These are phyloP conservation scores for Alternaria ethzedia DNA, from an alignment of 2,329 filamentous ascomycete species.

Conservation along the genomic window DNA sequence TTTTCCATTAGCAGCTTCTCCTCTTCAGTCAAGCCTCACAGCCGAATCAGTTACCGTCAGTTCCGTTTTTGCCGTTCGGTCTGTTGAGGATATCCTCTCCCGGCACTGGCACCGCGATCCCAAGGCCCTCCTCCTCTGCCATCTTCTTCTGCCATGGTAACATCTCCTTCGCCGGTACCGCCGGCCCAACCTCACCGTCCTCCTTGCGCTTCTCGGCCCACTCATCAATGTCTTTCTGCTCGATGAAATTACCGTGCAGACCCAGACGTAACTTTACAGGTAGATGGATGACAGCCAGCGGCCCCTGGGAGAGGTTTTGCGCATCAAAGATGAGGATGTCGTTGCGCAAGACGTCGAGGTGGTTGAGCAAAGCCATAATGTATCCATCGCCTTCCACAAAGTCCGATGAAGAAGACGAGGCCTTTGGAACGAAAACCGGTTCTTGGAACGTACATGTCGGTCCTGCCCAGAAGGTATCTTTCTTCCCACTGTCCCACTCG, in stretches of 20 bases:
- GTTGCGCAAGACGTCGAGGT: slow-evolving; percentile 50
- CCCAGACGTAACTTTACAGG: slow-evolving; percentile 46
- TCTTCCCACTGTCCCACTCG: slow-evolving; percentile 40
- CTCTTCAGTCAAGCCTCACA: too few relatives aligned
- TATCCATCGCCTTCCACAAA: slow-evolving; percentile 59
- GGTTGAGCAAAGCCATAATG: slow-evolving; percentile 53
- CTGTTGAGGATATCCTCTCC: too few relatives aligned
- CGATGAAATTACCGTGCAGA: slow-evolving; percentile 44
- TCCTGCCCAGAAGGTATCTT: slow-evolving; percentile 45
- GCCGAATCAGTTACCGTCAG: too few relatives aligned
- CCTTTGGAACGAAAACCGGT: slow-evolving; percentile 59
- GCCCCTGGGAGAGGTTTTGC: slow-evolving; percentile 44
- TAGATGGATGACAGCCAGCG: slow-evolving; percentile 51
- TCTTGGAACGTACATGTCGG: slow-evolving; percentile 58
- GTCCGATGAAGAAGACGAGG: slow-evolving; percentile 32
- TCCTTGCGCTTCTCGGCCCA: slow-evolving; percentile 39
- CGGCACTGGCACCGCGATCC: slow-evolving; percentile 4
- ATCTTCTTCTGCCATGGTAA: slow-evolving; percentile 41
- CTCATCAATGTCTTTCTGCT: slow-evolving; percentile 37
- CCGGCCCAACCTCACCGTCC: slow-evolving; percentile 35
- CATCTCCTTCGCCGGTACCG: slow-evolving; percentile 25
- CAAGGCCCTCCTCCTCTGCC: slow-evolving; percentile 20
- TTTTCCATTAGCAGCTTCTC: too few relatives aligned
- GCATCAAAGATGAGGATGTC: slow-evolving; percentile 54
- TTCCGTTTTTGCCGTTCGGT: too few relatives aligned